Percentiles rank a stretch among this genome's conserved stretches.
phyloP scores from a whole-genome alignment of 1,139 yeast genomes.

The Eremothecium sinecaudum region DNA sequence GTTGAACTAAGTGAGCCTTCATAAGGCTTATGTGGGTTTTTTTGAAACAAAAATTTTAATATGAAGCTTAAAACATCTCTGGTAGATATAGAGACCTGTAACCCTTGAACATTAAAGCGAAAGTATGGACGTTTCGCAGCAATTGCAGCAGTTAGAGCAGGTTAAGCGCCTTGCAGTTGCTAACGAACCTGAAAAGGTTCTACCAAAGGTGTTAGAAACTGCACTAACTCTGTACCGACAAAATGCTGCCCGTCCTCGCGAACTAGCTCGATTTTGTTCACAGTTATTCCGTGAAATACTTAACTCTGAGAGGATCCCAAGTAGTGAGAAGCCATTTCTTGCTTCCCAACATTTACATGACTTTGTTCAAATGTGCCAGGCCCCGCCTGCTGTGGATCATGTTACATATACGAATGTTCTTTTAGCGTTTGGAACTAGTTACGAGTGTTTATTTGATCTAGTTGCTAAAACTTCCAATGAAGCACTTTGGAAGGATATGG shows the following conservation, averaged over 20 bases:
- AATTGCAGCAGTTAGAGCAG: conserved; percentile 38
- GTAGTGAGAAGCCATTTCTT: conserved; percentile 27
- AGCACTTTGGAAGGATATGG: conserved; percentile 29
- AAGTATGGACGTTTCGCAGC: conserved; percentile 3
- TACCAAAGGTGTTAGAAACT: conserved; percentile 47
- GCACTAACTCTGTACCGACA: conserved; percentile 40
- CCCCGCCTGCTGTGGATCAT: conserved; percentile 21
- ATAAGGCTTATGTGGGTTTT: too few relatives aligned
- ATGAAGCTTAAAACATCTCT: too few relatives aligned
- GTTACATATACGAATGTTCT: conserved; percentile 28
- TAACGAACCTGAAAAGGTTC: conserved; percentile 34
- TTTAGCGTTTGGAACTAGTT: conserved; percentile 28
- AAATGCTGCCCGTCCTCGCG: conserved; percentile 31
- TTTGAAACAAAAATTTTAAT: conserved; percentile 2
- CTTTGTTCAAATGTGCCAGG: conserved; percentile 18
- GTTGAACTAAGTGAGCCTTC: too few relatives aligned
- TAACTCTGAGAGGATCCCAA: conserved; percentile 17
- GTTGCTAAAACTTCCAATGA: conserved; percentile 34
- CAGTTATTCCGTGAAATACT: conserved; percentile 21
- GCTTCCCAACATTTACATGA: conserved; percentile 23
- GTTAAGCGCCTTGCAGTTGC: conserved; percentile 44
- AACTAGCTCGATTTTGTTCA: conserved; percentile 20
- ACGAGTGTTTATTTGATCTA: conserved; percentile 32
- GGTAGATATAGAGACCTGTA: too few relatives aligned
- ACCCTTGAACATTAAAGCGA: too few relatives aligned